phyloP scores from a whole-genome alignment of 2,329 filamentous ascomycete species.

The Aspergillus clavatus region DNA sequence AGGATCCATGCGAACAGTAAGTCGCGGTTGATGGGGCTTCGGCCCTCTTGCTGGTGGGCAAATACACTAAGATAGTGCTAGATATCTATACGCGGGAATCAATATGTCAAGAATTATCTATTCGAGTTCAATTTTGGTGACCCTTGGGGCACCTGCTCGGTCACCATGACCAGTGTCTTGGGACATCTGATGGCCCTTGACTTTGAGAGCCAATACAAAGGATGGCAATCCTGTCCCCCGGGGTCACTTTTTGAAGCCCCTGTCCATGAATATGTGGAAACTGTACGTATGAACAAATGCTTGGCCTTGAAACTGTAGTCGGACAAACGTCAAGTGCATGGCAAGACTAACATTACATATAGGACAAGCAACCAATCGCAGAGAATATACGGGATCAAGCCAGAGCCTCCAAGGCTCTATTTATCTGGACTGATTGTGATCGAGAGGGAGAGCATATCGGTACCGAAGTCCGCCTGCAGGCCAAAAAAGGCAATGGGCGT shows the following conservation, averaged over 20 bases:
- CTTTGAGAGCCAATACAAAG: slow-evolving; percentile 68
- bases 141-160: slow-evolving; percentile 73
- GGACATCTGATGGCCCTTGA: slow-evolving; percentile 82
- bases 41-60: slow-evolving; percentile 1
- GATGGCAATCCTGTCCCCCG: slow-evolving; percentile 78
- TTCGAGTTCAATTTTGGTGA: slow-evolving; percentile 84
- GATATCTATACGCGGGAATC: slow-evolving; percentile 62
- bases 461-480: slow-evolving; percentile 79
- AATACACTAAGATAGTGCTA: slow-evolving; percentile 36
- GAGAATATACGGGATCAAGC: slow-evolving; percentile 81
- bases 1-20: slow-evolving; percentile 64
- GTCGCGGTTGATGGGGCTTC: slow-evolving; percentile 25
- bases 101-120: slow-evolving; percentile 88
- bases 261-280: slow-evolving; percentile 62
- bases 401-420: slow-evolving; percentile 64
- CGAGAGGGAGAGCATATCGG: slow-evolving; percentile 96
- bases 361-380: slow-evolving; percentile 77
- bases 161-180: slow-evolving; percentile 89
- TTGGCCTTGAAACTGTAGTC: too few species aligned
- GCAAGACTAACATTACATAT: slow-evolving; percentile 15
- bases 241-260: slow-evolving; percentile 75
- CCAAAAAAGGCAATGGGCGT: slow-evolving; percentile 64
- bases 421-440: slow-evolving; percentile 99
- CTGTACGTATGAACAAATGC: slow-evolving; percentile 49
- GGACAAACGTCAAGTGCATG: background rate